phyloP scores from a whole-genome alignment of 2,329 filamentous ascomycete genomes.

The Neofusicoccum laricinum region DNA sequence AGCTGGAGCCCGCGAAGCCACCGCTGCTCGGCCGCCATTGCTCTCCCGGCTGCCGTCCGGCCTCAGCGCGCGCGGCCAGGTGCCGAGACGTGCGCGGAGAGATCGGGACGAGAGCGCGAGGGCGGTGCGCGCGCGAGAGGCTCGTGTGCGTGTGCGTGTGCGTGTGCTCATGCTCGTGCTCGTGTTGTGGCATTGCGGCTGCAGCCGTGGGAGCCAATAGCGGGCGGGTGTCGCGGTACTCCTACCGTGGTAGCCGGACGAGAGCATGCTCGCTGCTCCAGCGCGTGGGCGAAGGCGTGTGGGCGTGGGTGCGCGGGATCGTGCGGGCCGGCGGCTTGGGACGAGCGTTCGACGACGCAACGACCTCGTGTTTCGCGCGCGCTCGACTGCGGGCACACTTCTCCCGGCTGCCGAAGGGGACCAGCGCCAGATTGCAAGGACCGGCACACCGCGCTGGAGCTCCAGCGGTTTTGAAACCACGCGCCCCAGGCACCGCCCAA shows the following conservation, averaged over 20 bases:
- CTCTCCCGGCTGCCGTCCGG: neutral
- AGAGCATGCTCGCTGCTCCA: neutral
- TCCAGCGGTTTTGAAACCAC: neutral
- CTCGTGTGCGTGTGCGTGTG: too few species aligned
- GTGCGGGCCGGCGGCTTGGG: neutral
- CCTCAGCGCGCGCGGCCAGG: neutral
- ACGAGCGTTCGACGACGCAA: neutral
- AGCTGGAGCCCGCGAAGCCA: slow-evolving; percentile 6
- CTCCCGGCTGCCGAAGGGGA: neutral
- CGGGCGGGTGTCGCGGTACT: neutral
- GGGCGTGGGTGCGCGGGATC: neutral
- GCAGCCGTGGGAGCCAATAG: slow-evolving; percentile 1
- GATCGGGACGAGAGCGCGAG: neutral
- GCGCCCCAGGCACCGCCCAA: neutral
- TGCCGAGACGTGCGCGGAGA: neutral
- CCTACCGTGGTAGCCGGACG: neutral
- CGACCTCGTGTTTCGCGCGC: too few species aligned
- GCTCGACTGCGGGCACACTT: too few species aligned
- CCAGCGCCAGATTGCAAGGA: neutral
- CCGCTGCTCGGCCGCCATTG: neutral
- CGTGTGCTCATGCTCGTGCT: too few species aligned
- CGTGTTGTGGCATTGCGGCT: neutral
- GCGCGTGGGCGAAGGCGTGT: neutral
- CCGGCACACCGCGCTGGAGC: neutral
- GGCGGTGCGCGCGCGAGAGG: neutral